phyloP scores from a whole-genome alignment of 768 basidiomycete species.

The Lactarius hatsudake region DNA sequence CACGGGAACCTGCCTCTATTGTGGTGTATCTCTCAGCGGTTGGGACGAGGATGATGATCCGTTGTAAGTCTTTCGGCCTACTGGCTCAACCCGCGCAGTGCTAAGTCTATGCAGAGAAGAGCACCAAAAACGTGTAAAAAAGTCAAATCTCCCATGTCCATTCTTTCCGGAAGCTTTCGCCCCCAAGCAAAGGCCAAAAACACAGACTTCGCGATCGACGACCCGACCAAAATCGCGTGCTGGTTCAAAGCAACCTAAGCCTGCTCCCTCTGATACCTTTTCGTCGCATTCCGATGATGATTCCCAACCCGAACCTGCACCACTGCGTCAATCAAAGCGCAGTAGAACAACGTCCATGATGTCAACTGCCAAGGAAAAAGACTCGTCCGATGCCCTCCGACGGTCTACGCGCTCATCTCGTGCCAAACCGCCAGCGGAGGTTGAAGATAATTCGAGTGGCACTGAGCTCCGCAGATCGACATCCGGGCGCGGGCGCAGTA shows the following conservation, averaged over 20 bases:
- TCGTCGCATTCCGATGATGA: slow-evolving; percentile 21
- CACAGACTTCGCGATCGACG: slow-evolving; percentile 32
- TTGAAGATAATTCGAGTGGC: slow-evolving; percentile 31
- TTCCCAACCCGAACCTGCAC: slow-evolving; percentile 20
- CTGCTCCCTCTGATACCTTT: slow-evolving; percentile 13
- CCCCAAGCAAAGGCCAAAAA: slow-evolving; percentile 29
- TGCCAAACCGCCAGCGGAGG: slow-evolving; percentile 10
- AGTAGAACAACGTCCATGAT: slow-evolving; percentile 15
- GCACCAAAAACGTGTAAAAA: slow-evolving; percentile 63
- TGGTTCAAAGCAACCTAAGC: slow-evolving; percentile 21
- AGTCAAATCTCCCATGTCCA: slow-evolving; percentile 42
- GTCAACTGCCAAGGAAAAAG: slow-evolving; percentile 11
- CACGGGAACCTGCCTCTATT: slow-evolving; percentile 83
- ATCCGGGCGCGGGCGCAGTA: slow-evolving; percentile 29
- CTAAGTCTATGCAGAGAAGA: slow-evolving; percentile 52
- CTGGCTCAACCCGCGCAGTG: slow-evolving; percentile 3
- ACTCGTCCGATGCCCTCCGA: slow-evolving; percentile 21
- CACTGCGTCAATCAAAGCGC: slow-evolving; percentile 14
- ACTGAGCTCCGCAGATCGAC: slow-evolving; percentile 32
- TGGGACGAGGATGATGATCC: slow-evolving; percentile 92
- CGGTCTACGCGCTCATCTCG: slow-evolving; percentile 27
- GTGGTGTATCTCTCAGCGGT: slow-evolving; percentile 71
- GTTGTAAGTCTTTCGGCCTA: slow-evolving; percentile 53
- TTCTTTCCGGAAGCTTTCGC: slow-evolving; percentile 38
- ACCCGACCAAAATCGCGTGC: slow-evolving; percentile 27